Percentiles rank a stretch among this genome's conserved stretches.
phyloP scores from a whole-genome alignment of 371 early-diverging fungal genomes.

The Mortierella sp. region DNA sequence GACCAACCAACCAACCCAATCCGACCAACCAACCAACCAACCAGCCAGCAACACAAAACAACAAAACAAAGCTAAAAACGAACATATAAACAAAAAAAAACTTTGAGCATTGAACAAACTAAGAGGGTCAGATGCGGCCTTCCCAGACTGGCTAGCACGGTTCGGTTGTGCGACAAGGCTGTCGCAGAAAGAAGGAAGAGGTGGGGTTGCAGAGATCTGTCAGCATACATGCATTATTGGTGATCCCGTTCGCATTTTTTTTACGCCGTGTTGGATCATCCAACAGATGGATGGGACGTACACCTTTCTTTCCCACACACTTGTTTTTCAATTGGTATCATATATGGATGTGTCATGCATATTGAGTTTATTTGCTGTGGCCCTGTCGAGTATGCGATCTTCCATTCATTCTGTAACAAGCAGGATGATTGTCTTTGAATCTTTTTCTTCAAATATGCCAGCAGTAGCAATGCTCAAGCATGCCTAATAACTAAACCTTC shows the following conservation, averaged over 20 bases:
- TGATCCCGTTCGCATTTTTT: not conserved
- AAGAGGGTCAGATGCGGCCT: not conserved
- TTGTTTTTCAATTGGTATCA: not conserved
- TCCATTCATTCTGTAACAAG: not conserved
- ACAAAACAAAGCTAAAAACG: not conserved
- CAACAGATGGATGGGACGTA: not conserved
- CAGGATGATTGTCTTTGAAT: no score
- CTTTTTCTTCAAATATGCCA: not conserved
- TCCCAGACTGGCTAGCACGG: not conserved
- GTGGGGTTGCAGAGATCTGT: not conserved
- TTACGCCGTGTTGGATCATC: not conserved
- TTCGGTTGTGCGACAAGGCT: not conserved
- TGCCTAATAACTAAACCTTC: not conserved
- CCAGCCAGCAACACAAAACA: no score
- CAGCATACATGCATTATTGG: not conserved
- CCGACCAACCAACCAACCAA: no score
- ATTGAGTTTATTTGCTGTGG: constrained; percentile 3
- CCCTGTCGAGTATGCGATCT: not conserved
- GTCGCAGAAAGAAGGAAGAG: not conserved
- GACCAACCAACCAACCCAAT: not conserved
- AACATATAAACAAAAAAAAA: not conserved
- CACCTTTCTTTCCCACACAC: not conserved
- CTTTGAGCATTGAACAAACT: not conserved
- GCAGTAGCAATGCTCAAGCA: not conserved
- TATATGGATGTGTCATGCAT: not conserved